Conservation (phyloP, 169 alveolate species). For the Babesia caballi region DNA sequence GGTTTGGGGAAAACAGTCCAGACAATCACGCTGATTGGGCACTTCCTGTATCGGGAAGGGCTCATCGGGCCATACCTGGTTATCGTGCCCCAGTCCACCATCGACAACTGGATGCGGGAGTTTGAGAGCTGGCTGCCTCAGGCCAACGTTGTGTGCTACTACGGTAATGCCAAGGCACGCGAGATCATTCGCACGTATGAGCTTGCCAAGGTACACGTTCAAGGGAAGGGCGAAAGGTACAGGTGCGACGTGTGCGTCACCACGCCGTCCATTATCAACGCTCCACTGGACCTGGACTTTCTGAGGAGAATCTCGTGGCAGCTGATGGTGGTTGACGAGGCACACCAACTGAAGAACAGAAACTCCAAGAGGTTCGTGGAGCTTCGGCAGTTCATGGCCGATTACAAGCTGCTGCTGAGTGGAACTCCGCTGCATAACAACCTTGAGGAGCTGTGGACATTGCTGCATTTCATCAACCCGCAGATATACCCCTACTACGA, state of each 20-base stretch:
- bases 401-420: constrained; percentile 85
- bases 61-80: constrained; percentile 89
- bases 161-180: constrained; percentile 89
- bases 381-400: constrained; percentile 84
- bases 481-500: constrained; percentile 77
- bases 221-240: constrained; percentile 77
- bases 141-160: constrained; percentile 88
- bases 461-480: constrained; percentile 94
- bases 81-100: constrained; percentile 94
- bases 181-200: constrained; percentile 83
- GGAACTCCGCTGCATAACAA: constrained; percentile 96
- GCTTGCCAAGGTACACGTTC: constrained; percentile 71
- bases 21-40: constrained; percentile 90
- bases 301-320: constrained; percentile 85
- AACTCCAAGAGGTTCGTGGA: constrained; percentile 84
- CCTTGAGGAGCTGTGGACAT: constrained; percentile 94
- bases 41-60: constrained; percentile 80
- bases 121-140: constrained; percentile 91
- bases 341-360: constrained; percentile 89
- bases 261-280: constrained; percentile 85
- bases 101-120: constrained; percentile 94
- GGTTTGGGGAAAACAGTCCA: constrained; percentile 95
- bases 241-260: constrained; percentile 85
- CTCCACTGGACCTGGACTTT: constrained; percentile 84
- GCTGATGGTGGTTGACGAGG: constrained; percentile 91